These are phyloP conservation scores for Kwoniella botswanensis DNA, from an alignment of 768 basidiomycete species.

Conservation along the genomic window DNA sequence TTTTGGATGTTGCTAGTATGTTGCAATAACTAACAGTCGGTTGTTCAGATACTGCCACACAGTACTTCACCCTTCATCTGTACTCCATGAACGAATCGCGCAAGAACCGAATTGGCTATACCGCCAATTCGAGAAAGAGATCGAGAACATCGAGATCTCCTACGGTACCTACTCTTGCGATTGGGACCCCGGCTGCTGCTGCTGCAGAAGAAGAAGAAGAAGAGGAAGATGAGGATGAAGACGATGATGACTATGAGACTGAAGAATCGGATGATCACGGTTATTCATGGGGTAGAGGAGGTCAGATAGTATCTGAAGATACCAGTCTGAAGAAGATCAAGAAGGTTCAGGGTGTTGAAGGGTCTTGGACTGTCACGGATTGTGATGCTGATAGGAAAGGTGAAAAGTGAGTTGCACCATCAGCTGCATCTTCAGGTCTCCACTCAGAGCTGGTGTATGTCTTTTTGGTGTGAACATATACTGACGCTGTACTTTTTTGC, in stretches of 20 bases:
- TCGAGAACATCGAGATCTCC: conserved; percentile 37
- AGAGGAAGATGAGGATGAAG: conserved; percentile 60
- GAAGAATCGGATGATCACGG: conserved; percentile 56
- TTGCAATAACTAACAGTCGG: not conserved
- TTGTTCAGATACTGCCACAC: conserved; percentile 66
- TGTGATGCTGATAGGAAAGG: conserved; percentile 86
- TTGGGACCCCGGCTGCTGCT: conserved; percentile 52
- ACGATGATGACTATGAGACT: conserved; percentile 61
- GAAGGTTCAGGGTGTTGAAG: conserved; percentile 74
- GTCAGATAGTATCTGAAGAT: conserved; percentile 43
- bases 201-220: conserved; percentile 61
- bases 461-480: no score
- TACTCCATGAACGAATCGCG: conserved; percentile 61
- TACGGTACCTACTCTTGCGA: conserved; percentile 22
- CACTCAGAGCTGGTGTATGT: no score
- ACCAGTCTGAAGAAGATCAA: conserved; percentile 57
- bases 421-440: not conserved
- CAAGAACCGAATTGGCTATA: not conserved
- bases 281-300: conserved; percentile 62
- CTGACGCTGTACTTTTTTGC: no score
- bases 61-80: conserved; percentile 86
- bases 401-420: conserved; percentile 57
- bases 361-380: conserved; percentile 94
- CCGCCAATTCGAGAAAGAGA: conserved; percentile 67
- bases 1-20: no score